A percentile compares a stretch with the other conserved stretches of the same genome.
phyloP scores from a whole-genome alignment of 75 land plant genomes.

The Ceratopteris richardii region DNA sequence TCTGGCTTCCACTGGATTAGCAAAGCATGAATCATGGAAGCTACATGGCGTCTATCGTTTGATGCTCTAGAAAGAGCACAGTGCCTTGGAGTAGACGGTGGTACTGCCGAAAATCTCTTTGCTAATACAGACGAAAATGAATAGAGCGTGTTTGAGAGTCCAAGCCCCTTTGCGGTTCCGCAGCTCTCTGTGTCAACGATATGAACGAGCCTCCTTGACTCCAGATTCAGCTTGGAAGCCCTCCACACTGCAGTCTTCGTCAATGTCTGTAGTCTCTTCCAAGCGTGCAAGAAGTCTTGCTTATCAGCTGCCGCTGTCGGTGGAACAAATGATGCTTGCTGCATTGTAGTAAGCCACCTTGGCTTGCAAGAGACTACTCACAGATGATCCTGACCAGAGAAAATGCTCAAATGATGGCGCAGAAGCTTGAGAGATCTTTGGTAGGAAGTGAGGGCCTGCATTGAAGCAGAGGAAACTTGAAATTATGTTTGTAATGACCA shows the following conservation, averaged over 20 bases:
- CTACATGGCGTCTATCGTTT: not conserved
- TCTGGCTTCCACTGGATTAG: not conserved
- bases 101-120: not conserved
- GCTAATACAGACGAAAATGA: not conserved
- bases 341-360: too few relatives aligned
- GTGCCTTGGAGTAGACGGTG: not conserved
- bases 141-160: not conserved
- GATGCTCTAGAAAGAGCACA: not conserved
- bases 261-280: not conserved
- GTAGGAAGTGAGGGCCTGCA: too few relatives aligned
- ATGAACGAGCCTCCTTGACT: not conserved
- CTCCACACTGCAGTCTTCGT: not conserved
- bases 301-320: too few relatives aligned
- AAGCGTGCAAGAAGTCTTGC: not conserved
- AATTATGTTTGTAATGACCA: too few relatives aligned
- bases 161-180: not conserved
- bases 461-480: too few relatives aligned
- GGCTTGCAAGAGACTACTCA: too few relatives aligned
- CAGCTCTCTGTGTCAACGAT: constrained; percentile 2
- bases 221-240: not conserved
- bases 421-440: too few relatives aligned
- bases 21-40: not conserved
- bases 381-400: too few relatives aligned
- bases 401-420: too few relatives aligned
- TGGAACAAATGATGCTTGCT: too few relatives aligned